Evolutionary conservation across 192 early-diverging fungal species (phyloP), one percentile per base, ranked within the genome.

Genomic region (Podila epicladia): DNA sequence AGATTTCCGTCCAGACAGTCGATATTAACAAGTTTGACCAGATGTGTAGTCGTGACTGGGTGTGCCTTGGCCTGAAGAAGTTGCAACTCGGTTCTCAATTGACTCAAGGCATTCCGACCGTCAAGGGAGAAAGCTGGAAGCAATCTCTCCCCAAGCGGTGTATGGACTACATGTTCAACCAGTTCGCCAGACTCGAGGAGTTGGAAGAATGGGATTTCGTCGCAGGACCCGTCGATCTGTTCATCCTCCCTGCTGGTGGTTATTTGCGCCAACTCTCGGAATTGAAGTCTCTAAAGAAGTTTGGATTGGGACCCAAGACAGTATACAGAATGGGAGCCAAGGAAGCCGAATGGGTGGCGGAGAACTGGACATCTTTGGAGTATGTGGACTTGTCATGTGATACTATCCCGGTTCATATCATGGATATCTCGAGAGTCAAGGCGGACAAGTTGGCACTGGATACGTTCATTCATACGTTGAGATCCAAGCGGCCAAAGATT

Each of bases 391-490:
- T 67, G 65, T 19, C 51, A 0, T 57, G 65, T 7, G 20, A 57
- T 35, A 37, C 33, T 22, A 55, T 67, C 51, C 33, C 1, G 9
- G 12, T 67, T 67, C 51, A 67, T 12, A 67, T 67, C 37, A 9
- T 55, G 50, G 65, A 67, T 9, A 67, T 67, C 65, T 57, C 65
- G n/a, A 67, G 65, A 67, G 51, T 67, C 65, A 67, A 67, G 51
- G 32, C 65, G 33, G 65, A 67, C 22, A 67, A 67, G 65, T 24
- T 67, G 51, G 65, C 65, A 11, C 57, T 67, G n/a, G 65, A 67
- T 57, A 67, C 65, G n/a, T 67, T 67, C 37, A 67, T 67, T 67
- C 65, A 67, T 22, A 67, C 65, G 1, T 57, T 67, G 65, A 29
- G 65, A 55, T 67, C 65, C 12, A 67, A 31, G 57, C 65, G 65